A percentile compares a stretch with the other conserved stretches of the same genome.
These are phyloP conservation scores for Colletotrichum sp. DNA, from an alignment of 2,329 filamentous ascomycete genomes.

Conservation along the genomic window DNA sequence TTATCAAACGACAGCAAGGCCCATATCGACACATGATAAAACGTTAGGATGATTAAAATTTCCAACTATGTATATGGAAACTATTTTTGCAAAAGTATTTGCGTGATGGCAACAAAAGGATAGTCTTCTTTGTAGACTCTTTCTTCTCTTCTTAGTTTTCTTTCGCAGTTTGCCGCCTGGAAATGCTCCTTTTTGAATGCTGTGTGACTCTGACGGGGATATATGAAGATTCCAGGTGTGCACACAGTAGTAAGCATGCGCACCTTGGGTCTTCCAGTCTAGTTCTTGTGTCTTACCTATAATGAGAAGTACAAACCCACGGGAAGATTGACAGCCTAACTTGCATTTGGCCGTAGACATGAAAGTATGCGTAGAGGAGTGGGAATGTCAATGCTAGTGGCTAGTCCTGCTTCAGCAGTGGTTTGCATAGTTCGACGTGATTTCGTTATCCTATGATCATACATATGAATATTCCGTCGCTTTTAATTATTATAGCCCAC, in stretches of 20 bases:
- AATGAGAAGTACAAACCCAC: background rate
- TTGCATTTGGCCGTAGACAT: too few species aligned
- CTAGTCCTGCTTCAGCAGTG: background rate
- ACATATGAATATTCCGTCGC: background rate
- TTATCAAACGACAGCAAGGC: background rate
- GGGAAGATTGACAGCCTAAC: too few species aligned
- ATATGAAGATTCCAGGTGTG: background rate
- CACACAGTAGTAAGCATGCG: background rate
- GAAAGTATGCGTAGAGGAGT: too few species aligned
- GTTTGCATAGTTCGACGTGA: background rate
- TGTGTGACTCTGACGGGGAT: too few species aligned
- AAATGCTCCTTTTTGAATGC: too few species aligned
- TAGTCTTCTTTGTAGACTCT: too few species aligned
- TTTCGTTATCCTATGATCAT: background rate
- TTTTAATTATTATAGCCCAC: accelerated
- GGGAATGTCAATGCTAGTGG: background rate
- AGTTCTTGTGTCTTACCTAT: background rate
- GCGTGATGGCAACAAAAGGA: too few species aligned
- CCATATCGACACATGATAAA: accelerated
- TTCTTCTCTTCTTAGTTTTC: too few species aligned
- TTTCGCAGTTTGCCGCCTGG: too few species aligned
- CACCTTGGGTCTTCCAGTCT: background rate
- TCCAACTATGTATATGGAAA: too few species aligned
- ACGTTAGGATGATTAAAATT: background rate
- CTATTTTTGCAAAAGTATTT: too few species aligned